Conservation (phyloP, 176 grass and related monocot genomes). For the Phyllostachys edulis region DNA sequence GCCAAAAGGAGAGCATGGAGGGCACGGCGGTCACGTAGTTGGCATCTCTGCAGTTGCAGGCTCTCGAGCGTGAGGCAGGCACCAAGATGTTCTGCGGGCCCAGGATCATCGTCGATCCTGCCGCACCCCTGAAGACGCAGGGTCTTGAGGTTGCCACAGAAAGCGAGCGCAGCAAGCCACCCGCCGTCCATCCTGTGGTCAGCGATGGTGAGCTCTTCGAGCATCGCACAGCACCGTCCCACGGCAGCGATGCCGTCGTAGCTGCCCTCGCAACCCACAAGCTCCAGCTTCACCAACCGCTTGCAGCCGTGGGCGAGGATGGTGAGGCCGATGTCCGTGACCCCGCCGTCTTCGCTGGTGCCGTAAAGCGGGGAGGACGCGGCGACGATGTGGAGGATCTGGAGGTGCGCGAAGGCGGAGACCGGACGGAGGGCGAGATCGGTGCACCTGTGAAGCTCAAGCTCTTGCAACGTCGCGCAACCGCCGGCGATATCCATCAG, state of each 20-base stretch:
- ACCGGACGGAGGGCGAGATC: conserved; percentile 85
- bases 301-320: conserved; percentile 95
- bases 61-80: conserved; percentile 81
- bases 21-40: conserved; percentile 57
- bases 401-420: conserved; percentile 80
- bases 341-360: conserved; percentile 35
- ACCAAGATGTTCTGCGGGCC: conserved; percentile 70
- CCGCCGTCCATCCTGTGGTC: conserved; percentile 80
- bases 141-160: conserved; percentile 91
- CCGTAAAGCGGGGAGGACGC: conserved; percentile 51
- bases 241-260: conserved; percentile 87
- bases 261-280: conserved; percentile 77
- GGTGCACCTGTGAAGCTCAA: conserved; percentile 79
- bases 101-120: conserved; percentile 78
- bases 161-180: conserved; percentile 74
- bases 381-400: conserved; percentile 79
- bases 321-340: conserved; percentile 94
- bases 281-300: conserved; percentile 81
- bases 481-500: conserved; percentile 69
- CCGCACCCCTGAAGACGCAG: conserved; percentile 64
- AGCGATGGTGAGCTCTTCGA: conserved; percentile 81
- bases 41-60: conserved; percentile 76
- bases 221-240: conserved; percentile 83
- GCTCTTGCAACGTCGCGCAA: conserved; percentile 67
- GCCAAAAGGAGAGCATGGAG: conserved; percentile 82